Base-by-base conservation (phyloP, 192 early-diverging fungal genomes). In the Backusella sp. region DNA sequence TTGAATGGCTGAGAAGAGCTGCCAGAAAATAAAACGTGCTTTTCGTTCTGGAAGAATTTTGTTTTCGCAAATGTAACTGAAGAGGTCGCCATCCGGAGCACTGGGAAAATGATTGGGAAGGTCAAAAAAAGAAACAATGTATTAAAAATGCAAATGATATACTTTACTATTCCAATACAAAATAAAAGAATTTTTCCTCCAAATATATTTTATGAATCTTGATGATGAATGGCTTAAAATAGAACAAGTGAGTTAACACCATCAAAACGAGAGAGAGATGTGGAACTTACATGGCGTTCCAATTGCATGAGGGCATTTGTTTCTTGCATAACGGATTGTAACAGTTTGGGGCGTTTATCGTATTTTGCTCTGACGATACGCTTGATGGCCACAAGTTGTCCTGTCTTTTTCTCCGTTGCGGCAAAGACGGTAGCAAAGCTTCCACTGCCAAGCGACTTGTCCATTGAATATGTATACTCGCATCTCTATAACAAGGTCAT, bases 41-140 rank as follows among this genome's bases (percentile, higher is more conserved):
- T 98, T 94, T 35, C 80, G 71, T 83, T 99, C 97, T 35, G 87
- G 83, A 69, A 95, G 89, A 59, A 84, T 89, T 66, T 91, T 89
- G 32, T 91, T 90, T 34, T 85, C 84, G 28, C 94, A 91, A 70
- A 99, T 96, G 39, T 92, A 91, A 73, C 97, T 96, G 84, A 99
- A 99, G 17, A 99, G 84, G 80, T 98, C 97, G 66, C 96, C 96
- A 72, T 94, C 95, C 12, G 88, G 86, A 4, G 94, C 93, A 70
- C 92, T 93, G 8, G 34, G n/a, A n/a, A 17, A 11, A 28, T 28
- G 1, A 28, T 28, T 28, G 28, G 28, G 1, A 28, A 32, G 32
- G 32, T 32, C 32, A 32, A 32, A 3, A 3, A 32, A 3, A 32
- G 0, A 32, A 32, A 32, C 32, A 32, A 3, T 32, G 3, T 32